Conservation (phyloP, 139 green algal genomes). For the Chlorella sp. region DNA sequence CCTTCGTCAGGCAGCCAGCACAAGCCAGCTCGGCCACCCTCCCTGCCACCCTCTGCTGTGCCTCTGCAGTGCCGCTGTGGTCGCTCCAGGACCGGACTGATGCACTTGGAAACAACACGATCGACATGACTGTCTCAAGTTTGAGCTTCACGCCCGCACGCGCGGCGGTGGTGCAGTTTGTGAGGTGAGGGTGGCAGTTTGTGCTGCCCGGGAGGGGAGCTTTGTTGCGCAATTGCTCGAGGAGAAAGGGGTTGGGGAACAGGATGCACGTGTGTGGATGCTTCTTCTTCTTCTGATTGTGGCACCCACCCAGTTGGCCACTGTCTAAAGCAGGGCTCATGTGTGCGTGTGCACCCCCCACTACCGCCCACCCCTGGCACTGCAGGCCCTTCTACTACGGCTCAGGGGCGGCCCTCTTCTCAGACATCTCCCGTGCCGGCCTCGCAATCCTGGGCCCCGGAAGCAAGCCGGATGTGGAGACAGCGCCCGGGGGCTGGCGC, state of each 20-base stretch:
- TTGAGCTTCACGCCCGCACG: conserved; percentile 11
- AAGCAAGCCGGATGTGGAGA: not conserved
- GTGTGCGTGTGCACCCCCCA: not conserved
- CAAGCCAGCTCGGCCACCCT: no score
- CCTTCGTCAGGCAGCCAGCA: no score
- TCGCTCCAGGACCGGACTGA: not conserved
- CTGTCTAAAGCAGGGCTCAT: not conserved
- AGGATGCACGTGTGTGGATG: not conserved
- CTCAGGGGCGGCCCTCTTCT: conserved; percentile 6
- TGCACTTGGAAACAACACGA: not conserved
- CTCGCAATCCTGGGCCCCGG: not conserved
- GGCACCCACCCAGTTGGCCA: no score
- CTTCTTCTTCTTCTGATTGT: no score
- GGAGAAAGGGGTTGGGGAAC: not conserved
- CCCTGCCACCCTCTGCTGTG: no score
- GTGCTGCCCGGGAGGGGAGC: not conserved
- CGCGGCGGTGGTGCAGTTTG: not conserved
- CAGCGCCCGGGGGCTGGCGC: not conserved
- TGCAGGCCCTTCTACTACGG: not conserved
- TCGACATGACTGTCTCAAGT: not conserved
- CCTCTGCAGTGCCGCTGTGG: not conserved
- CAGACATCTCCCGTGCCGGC: not conserved
- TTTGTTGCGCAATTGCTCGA: no score
- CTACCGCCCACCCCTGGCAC: no score
- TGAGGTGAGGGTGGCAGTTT: not conserved